Conservation (phyloP, 345 rosid genomes). For the Citrus sp. region DNA sequence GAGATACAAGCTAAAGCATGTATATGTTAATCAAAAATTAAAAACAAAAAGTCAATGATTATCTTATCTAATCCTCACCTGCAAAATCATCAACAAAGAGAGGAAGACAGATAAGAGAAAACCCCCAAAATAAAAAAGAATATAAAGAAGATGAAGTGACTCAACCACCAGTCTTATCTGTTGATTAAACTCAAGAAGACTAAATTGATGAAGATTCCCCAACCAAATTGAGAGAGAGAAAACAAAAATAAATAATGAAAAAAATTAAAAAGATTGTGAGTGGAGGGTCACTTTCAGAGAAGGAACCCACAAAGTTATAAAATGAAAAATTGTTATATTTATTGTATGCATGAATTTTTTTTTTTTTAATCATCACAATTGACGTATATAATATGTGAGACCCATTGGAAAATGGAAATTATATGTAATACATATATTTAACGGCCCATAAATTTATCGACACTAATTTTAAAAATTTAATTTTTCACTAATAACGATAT, state of each 20-base stretch:
- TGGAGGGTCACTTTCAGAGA: no score
- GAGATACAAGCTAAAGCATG: neutral
- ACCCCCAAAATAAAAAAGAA: neutral
- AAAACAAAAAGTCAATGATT: neutral
- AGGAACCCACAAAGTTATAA: no score
- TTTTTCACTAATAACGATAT: no score
- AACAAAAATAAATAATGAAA: neutral
- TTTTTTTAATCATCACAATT: no score
- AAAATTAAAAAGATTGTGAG: no score
- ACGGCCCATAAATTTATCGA: no score
- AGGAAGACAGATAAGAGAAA: neutral
- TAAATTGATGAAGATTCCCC: constrained; percentile 28
- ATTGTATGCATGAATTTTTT: no score
- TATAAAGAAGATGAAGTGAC: constrained; percentile 27
- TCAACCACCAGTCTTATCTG: constrained; percentile 42
- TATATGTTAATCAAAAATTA: constrained; percentile 7
- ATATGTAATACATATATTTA: no score
- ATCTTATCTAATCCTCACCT: constrained; percentile 5
- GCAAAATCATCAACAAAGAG: constrained; percentile 2
- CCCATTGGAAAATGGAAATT: no score
- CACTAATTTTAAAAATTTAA: no score
- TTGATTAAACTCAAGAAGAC: constrained; percentile 14
- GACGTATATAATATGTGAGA: no score
- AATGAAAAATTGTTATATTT: neutral
- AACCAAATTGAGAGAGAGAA: constrained; percentile 10